Base-by-base conservation (phyloP, 2,329 filamentous ascomycete genomes). In the Ilyonectria destructans region DNA sequence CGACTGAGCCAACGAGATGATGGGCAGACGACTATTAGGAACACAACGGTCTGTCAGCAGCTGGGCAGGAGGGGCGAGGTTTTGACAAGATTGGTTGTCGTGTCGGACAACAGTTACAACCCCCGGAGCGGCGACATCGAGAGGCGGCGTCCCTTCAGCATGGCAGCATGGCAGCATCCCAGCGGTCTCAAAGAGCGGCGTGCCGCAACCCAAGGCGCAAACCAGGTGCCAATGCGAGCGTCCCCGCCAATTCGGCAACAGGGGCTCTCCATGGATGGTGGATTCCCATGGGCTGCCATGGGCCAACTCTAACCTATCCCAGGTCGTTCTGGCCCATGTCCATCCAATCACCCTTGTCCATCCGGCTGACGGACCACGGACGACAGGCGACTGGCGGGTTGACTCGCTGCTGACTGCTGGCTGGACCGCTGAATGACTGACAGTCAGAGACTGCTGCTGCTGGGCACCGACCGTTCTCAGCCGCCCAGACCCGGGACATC, bases 401-500 rank as follows among this genome's bases (percentile, higher is more conserved):
- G 49, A 51, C 43, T 61, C 23, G 40, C 51, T 59, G 40, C 58
- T 10, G 46, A 37, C 43, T 45, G 45, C 29, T 40, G 37, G 37
- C 37, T 17, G 40, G 17, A 43, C 17, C 40, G n/a, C 40, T 43
- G 40, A 43, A 43, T 43, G 6, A 57, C 29, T 62, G 43, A 31
- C 26, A 58, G 37, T 23, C 29, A 8, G 55, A 46, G 51, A 45
- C 19, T 40, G 29, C 29, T 43, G 56, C 19, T 29, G 35, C 37
- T 46, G 43, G 31, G 46, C 29, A 37, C 15, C 15, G 31, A 37
- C 40, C 58, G 58, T 70, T 67, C 59, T 73, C 73, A 75, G 71
- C 70, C 71, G 68, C 65, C 69, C 64, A 61, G 65, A 57, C 65
- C 73, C 59, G 66, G 70, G 67, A 54, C 51, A 69, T 57, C 74